Evolutionary conservation across 169 alveolate genomes (phyloP).

Genomic region (Plasmodium vivax): DNA sequence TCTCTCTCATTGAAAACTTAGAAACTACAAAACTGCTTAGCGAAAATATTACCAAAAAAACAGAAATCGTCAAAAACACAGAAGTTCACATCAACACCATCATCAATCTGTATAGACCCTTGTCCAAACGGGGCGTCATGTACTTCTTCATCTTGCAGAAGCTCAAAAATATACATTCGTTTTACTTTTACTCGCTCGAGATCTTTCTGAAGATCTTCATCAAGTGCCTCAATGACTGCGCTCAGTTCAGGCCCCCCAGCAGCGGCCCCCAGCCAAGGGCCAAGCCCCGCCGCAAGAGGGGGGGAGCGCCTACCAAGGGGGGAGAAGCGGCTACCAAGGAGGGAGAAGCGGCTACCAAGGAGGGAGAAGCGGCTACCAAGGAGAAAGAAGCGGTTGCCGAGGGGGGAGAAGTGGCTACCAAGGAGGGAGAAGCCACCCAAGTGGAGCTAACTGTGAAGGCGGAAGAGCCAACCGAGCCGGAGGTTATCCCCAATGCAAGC

Average conservation of each 20-base stretch:
- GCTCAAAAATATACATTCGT: slow-evolving; percentile 76
- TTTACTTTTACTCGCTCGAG: slow-evolving; percentile 92
- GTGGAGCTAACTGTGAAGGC: not conserved
- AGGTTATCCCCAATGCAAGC: not conserved
- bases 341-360: not conserved
- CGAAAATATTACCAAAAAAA: slow-evolving; percentile 93
- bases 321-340: slow-evolving; percentile 24
- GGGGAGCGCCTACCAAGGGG: not conserved
- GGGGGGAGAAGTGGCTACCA: slow-evolving; percentile 29
- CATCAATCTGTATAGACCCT: slow-evolving; percentile 95
- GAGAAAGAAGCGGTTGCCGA: not conserved
- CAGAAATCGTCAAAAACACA: slow-evolving; percentile 94
- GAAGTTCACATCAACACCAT: slow-evolving; percentile 94
- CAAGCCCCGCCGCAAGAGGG: slow-evolving; percentile 19
- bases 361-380: slow-evolving; percentile 24
- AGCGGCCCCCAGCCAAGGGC: slow-evolving; percentile 76
- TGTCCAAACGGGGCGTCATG: slow-evolving; percentile 94
- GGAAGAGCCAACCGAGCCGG: not conserved
- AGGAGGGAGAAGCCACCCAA: not conserved
- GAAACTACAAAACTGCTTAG: slow-evolving; percentile 95
- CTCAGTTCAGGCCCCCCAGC: slow-evolving; percentile 77
- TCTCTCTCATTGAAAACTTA: slow-evolving; percentile 93
- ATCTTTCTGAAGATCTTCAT: slow-evolving; percentile 93
- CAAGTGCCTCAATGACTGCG: slow-evolving; percentile 94
- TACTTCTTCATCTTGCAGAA: slow-evolving; percentile 93